These are phyloP conservation scores for Venturia aucupariae DNA, from an alignment of 2,329 filamentous ascomycete genomes.

Conservation along the genomic window DNA sequence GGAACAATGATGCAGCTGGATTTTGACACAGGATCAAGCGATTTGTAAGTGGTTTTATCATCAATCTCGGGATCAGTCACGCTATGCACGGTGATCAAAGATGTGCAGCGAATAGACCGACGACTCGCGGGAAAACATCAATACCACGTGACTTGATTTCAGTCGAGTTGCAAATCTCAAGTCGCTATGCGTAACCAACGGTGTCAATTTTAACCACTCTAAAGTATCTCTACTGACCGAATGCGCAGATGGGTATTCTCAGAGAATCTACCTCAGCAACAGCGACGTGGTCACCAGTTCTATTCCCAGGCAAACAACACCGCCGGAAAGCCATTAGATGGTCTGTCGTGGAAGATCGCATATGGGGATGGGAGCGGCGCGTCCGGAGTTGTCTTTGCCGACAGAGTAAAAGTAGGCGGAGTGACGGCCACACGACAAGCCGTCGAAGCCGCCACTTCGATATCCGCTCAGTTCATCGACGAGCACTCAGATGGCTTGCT, in stretches of 20 bases:
- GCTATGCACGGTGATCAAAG: neutral
- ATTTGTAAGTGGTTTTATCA: constrained; percentile 39
- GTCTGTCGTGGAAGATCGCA: constrained; percentile 45
- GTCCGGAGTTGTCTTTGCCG: constrained; percentile 54
- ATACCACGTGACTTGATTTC: neutral
- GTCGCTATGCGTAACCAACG: neutral
- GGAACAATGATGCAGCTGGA: constrained; percentile 60
- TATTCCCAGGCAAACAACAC: constrained; percentile 6
- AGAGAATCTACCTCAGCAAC: constrained; percentile 5
- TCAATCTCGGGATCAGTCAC: neutral
- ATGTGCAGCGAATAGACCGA: neutral
- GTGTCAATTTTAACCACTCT: neutral
- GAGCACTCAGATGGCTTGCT: constrained; percentile 49
- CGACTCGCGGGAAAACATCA: neutral
- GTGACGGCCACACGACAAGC: constrained; percentile 53
- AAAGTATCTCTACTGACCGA: neutral
- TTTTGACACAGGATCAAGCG: constrained; percentile 66
- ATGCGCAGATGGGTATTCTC: constrained; percentile 13
- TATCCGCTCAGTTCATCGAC: constrained; percentile 50
- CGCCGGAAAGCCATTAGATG: neutral
- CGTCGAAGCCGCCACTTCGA: constrained; percentile 53
- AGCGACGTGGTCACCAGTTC: constrained; percentile 1
- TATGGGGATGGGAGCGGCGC: constrained; percentile 60
- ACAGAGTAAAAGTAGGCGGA: constrained; percentile 53
- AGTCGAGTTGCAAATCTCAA: neutral